Evolutionary conservation across 2,329 filamentous ascomycete genomes (phyloP), one percentile per base, ranked within the genome.

Genomic region (Fusarium mundagurra): DNA sequence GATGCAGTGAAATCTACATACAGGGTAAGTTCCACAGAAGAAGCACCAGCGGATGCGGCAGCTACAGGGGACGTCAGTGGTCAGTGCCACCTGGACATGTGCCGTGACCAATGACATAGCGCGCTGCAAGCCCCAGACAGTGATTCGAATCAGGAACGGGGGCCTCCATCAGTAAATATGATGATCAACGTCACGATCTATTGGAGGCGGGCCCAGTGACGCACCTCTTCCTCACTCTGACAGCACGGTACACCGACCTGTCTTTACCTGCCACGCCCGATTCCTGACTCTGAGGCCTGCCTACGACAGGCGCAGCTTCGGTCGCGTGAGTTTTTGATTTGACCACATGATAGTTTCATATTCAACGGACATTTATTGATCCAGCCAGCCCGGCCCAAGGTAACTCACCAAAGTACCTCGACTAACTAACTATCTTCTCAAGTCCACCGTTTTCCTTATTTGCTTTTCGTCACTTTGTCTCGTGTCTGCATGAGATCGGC

Each of bases 171-270:
- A 54, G 60, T 66, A 27, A 50, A 27, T 50, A n/a, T 36, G 34
- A 68, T 74, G 57, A 72, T 73, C 44, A 66, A 67, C 61, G 70
- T 69, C 72, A 72, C 64, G 45, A 72, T 71, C 69, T 72, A 76
- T 73, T 77, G 75, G 67, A 70, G 43, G 74, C 65, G 67, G 48
- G 65, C 53, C 64, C 71, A 71, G 73, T 78, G 75, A 78, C 76
- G 72, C 67, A 70, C 38, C 60, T 44, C 43, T 54, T 44, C 45
- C 57, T 39, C 75, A 74, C 69, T 75, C 65, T 74, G 41, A 59
- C 55, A 59, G 20, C 55, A 48, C 41, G 18, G 55, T 59, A 64
- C 65, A n/a, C 66, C 65, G 68, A 43, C 72, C 72, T 73, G 64
- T 72, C 64, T 72, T 73, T 48, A 73, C 54, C 72, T 75, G 72